Evolutionary conservation across 192 early-diverging fungal genomes (phyloP), one percentile per base, ranked within the genome.

Genomic region (Backusella morwellensis): DNA sequence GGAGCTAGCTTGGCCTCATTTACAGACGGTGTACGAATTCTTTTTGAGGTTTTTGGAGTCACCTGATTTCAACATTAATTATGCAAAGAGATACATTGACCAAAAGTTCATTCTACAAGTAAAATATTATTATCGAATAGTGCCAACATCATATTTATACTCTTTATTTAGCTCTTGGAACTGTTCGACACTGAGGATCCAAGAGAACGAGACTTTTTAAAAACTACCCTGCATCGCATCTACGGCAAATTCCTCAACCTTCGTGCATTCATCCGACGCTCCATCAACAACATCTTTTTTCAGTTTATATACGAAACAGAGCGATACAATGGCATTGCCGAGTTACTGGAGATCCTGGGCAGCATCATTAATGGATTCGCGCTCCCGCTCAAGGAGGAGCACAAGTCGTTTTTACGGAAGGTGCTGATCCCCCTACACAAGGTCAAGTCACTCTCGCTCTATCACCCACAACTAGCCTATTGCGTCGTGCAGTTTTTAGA

Each of bases 341-440:
- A 99, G 82, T 84, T 99, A 70, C 80, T 99, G 19, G 98, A 99
- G 83, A 99, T 99, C 47, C 42, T 63, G 26, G 73, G 35, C 63
- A 99, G 98, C 85, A 99, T 99, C 78, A 99, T 99, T 86, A 99
- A 99, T 81, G 98, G 98, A 17, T 99, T 99, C 77, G 97, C 98
- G 0, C 88, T 99, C 34, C 98, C 98, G 47, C 86, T 99, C 47
- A 99, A 99, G 84, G 95, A 98, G 73, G 98, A 99, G 83, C 98
- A 99, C 87, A 97, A 97, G 84, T 92, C 93, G 35, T 99, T 99
- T 84, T 82, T 99, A 68, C 92, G 92, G 47, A 90, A 95, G 42
- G 97, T 97, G 26, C 85, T 99, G 78, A 85, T 99, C 72, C 98
- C 98, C 9, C 83, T 99, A 72, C 98, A 99, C 88, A 98, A 99